phyloP scores from a whole-genome alignment of 208 protist species.

The Naegleria fowleri region DNA sequence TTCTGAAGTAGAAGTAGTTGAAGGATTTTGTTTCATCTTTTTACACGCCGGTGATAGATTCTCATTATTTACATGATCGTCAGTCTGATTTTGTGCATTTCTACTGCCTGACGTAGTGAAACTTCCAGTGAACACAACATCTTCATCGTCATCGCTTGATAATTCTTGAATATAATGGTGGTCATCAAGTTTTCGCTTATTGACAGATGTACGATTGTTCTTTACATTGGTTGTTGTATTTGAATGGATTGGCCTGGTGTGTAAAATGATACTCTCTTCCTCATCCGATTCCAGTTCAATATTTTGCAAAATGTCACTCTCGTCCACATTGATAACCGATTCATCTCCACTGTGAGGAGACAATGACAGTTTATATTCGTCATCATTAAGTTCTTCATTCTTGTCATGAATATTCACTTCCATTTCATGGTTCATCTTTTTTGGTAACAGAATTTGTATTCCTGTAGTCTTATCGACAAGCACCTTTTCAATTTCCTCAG shows the following conservation, averaged over 20 bases:
- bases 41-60: no score
- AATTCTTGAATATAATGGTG: neutral
- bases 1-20: neutral
- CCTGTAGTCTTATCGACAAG: neutral
- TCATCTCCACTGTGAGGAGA: conserved; percentile 1
- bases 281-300: neutral
- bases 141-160: neutral
- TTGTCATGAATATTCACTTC: neutral
- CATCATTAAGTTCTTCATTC: neutral
- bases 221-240: no score
- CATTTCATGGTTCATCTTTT: neutral
- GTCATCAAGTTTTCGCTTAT: neutral
- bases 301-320: neutral
- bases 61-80: no score
- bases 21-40: no score
- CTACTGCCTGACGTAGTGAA: no score
- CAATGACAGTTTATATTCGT: neutral
- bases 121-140: neutral
- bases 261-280: neutral
- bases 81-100: no score
- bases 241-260: neutral
- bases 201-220: neutral
- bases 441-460: neutral
- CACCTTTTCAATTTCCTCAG: neutral
- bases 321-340: neutral